A percentile compares a stretch with the other conserved stretches of the same genome.
These are phyloP conservation scores for Yarrowia deformans DNA, from an alignment of 805 yeast genomes.

Conservation along the genomic window DNA sequence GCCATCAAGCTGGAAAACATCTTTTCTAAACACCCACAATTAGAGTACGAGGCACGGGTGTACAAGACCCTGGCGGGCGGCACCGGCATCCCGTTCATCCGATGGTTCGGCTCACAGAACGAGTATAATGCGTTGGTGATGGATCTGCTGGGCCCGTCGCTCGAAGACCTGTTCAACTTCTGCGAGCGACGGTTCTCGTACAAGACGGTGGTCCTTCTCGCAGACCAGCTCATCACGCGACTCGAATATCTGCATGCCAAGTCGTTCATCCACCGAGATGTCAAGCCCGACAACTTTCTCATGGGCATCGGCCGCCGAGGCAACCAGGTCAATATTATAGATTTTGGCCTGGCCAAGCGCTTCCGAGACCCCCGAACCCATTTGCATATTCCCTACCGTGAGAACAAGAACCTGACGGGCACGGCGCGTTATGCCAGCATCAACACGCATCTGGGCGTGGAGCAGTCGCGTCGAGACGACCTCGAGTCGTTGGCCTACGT, in stretches of 20 bases:
- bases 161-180: conserved; percentile 94
- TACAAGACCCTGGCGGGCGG: conserved; percentile 95
- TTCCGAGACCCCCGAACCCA: conserved; percentile 94
- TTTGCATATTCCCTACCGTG: conserved; percentile 94
- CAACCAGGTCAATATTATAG: conserved; percentile 92
- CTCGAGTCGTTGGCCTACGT: conserved; percentile 97
- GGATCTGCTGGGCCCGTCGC: conserved; percentile 91
- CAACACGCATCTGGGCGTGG: conserved; percentile 96
- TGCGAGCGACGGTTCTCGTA: conserved; percentile 92
- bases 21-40: conserved; percentile 93
- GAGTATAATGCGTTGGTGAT: conserved; percentile 97
- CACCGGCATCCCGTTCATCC: conserved; percentile 93
- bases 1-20: conserved; percentile 93
- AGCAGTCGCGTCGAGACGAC: conserved; percentile 96
- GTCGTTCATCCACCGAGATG: conserved; percentile 85
- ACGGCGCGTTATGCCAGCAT: conserved; percentile 96
- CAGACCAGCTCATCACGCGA: conserved; percentile 93
- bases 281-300: conserved; percentile 82
- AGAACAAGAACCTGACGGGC: conserved; percentile 95
- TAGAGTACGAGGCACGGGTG: conserved; percentile 96
- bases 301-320: conserved; percentile 94
- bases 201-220: conserved; percentile 90
- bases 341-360: conserved; percentile 92
- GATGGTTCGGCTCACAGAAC: conserved; percentile 97
- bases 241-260: conserved; percentile 95